Evolutionary conservation across 2,329 filamentous ascomycete species (phyloP).

Genomic region (Diplodia intermedia): DNA sequence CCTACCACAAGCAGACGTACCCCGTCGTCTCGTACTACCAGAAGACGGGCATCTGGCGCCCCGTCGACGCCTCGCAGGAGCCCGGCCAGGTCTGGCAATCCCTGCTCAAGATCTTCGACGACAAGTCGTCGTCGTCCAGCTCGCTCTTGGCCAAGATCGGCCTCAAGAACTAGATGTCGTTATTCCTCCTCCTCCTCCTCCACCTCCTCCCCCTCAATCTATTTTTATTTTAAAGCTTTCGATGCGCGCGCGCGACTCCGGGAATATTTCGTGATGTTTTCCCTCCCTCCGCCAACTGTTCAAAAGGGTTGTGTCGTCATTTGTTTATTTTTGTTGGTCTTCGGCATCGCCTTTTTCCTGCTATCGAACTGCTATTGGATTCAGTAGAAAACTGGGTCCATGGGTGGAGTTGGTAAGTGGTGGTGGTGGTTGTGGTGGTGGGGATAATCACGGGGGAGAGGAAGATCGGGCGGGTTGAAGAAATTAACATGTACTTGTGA

Average conservation of each 20-base stretch:
- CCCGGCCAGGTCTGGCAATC: slow-evolving; percentile 96
- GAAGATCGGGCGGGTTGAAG: background rate
- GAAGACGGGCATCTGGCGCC: slow-evolving; percentile 95
- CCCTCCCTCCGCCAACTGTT: background rate
- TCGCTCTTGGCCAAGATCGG: slow-evolving; percentile 60
- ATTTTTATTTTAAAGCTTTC: background rate
- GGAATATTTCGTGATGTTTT: slow-evolving; percentile 2
- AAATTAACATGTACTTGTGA: background rate
- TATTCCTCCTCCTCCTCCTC: background rate
- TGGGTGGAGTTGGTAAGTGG: slow-evolving; percentile 21
- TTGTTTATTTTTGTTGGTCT: background rate
- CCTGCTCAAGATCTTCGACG: slow-evolving; percentile 82
- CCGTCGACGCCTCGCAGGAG: slow-evolving; percentile 94
- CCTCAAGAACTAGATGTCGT: slow-evolving; percentile 54
- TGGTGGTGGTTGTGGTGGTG: background rate
- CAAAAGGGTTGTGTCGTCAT: slow-evolving; percentile 1
- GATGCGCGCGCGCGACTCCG: background rate
- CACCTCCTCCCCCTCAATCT: background rate
- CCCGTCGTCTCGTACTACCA: slow-evolving; percentile 97
- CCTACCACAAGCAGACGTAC: slow-evolving; percentile 92
- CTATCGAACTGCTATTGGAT: slow-evolving; percentile 8
- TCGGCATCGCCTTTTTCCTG: slow-evolving; percentile 1
- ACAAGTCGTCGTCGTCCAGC: slow-evolving; percentile 59
- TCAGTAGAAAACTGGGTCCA: slow-evolving; percentile 15
- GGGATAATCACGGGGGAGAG: background rate